Conservation (phyloP, 805 yeast species). For the Citeromyces matritensis region DNA sequence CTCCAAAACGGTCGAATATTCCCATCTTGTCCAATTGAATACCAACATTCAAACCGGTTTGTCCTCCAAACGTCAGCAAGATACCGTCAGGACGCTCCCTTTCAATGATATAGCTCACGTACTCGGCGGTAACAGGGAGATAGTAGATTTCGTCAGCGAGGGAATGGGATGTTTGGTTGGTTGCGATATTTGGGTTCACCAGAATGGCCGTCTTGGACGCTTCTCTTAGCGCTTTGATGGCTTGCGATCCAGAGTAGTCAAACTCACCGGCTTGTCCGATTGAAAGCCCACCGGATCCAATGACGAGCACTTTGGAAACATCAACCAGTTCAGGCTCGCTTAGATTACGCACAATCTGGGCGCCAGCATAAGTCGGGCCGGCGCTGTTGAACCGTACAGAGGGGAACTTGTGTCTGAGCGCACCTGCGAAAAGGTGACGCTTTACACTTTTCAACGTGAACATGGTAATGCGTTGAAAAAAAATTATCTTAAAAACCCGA, state of each 20-base stretch:
- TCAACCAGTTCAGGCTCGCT: conserved; percentile 59
- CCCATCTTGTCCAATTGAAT: conserved; percentile 92
- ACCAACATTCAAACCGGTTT: conserved; percentile 94
- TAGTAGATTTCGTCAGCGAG: conserved; percentile 92
- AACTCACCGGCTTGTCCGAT: conserved; percentile 99
- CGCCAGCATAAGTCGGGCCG: conserved; percentile 37
- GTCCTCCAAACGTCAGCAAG: conserved; percentile 94
- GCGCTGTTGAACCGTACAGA: too few relatives aligned
- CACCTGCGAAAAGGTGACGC: too few relatives aligned
- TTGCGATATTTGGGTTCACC: conserved; percentile 92
- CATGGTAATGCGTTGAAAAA: too few relatives aligned
- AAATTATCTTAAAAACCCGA: too few relatives aligned
- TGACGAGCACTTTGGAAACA: conserved; percentile 74
- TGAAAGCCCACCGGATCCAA: conserved; percentile 95
- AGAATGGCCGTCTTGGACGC: conserved; percentile 75
- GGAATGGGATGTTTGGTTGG: conserved; percentile 91
- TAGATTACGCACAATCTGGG: conserved; percentile 39
- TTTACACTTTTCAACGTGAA: too few relatives aligned
- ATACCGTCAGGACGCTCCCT: conserved; percentile 96
- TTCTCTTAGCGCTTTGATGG: conserved; percentile 88
- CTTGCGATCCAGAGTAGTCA: conserved; percentile 95
- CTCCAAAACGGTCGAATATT: conserved; percentile 75
- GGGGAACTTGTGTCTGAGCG: too few relatives aligned
- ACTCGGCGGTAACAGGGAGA: conserved; percentile 94
- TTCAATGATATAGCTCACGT: conserved; percentile 87